Base-by-base conservation (phyloP, 2,329 filamentous ascomycete species). In the Exophiala calicioides region DNA sequence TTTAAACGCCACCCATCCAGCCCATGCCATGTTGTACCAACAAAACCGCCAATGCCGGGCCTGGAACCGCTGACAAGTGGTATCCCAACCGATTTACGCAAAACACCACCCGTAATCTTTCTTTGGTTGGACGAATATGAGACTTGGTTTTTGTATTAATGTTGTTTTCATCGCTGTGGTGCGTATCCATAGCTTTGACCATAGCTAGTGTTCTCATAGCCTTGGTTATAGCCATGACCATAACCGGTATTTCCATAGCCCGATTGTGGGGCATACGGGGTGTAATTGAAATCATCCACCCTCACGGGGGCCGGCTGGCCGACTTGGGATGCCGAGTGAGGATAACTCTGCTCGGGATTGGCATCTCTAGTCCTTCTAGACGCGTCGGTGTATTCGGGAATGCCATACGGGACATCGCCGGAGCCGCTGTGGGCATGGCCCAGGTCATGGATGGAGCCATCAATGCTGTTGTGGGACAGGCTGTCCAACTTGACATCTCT, bases 401-500 rank as follows among this genome's bases (percentile, higher is more conserved):
- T 26, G 1, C 50, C 44, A 15, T 52, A 52, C 24, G 45, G 50
- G 8, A 52, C 19, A 32, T 45, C 44, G 15, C 49, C 34, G 5
- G 43, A 30, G 15, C 23, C 16, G 7, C 31, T 38, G 16, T 51
- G 48, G 9, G n/a, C 16, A 30, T 38, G 32, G 18, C 20, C 26
- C 36, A 38, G 12, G 23, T 18, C 21, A 10, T 23, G 10, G 19
- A 19, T 12, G 12, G 23, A 27, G 19, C 16, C 20, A 39, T 43
- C 39, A 46, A 56, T 58, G 35, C 52, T 57, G 21, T 46, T 54
- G 19, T 58, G 54, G n/a, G n/a, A n/a, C 31, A 64, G 53, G 23
- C 42, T 21, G n/a, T 63, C 57, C 53, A 66, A 38, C 47, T 71
- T 72, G 30, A 66, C 55, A 43, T 71, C 66, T 18, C 41, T 33